Conservation (phyloP, 2,329 filamentous ascomycete genomes). For the Sclerotinia subarctica region DNA sequence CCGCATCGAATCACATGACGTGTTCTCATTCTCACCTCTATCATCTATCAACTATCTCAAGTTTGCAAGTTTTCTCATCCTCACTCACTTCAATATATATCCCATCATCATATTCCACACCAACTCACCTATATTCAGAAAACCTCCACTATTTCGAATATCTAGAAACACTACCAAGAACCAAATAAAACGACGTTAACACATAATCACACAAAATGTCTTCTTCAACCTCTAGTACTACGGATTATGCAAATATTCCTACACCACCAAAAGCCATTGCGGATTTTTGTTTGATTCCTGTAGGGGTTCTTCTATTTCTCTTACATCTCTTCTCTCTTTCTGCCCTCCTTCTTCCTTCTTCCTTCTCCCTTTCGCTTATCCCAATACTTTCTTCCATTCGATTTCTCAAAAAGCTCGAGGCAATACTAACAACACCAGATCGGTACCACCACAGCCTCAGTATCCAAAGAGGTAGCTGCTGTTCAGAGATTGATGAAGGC, state of each 20-base stretch:
- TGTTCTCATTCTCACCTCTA: no score
- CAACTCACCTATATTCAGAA: no score
- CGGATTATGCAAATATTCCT: slow-evolving; percentile 27
- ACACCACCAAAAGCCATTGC: slow-evolving; percentile 49
- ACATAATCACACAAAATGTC: neutral
- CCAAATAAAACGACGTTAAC: neutral
- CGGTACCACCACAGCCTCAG: slow-evolving; percentile 72
- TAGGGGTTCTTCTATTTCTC: slow-evolving; percentile 37
- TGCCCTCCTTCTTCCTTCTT: no score
- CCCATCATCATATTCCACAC: no score
- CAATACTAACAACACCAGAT: slow-evolving; percentile 50
- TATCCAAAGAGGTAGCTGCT: slow-evolving; percentile 79
- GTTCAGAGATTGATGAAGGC: slow-evolving; percentile 81
- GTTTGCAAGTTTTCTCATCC: no score
- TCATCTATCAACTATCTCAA: no score
- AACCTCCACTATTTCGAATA: no score
- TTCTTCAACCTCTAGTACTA: neutral
- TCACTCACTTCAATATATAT: no score
- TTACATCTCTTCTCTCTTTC: neutral
- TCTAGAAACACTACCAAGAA: no score
- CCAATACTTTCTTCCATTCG: no score
- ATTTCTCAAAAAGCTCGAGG: neutral
- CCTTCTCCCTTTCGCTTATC: neutral
- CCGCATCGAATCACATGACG: no score
- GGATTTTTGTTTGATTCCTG: slow-evolving; percentile 89